Evolutionary conservation across 768 basidiomycete species (phyloP), one percentile per base, ranked within the genome.

Genomic region (Lentinula edodes): DNA sequence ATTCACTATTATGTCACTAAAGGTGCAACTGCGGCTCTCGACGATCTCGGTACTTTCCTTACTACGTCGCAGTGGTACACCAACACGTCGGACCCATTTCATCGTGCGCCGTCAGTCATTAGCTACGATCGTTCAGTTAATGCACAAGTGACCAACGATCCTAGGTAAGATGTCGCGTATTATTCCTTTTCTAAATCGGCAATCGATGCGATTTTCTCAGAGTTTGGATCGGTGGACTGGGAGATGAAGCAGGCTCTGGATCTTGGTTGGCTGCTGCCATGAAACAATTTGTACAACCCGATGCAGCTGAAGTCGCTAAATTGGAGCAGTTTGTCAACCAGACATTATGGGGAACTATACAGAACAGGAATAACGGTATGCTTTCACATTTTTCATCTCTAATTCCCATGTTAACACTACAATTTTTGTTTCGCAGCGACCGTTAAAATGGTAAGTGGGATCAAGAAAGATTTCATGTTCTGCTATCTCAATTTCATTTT

Each of bases 161-260:
- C 80, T 13, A 69, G 59, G 59, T 60, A 23, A 60, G 50, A 15
- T 13, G 41, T 36, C 28, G 16, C 28, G n/a, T 6, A 50, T 38
- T n/a, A 4, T 34, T 6, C 28, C 9, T 50, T 50, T 4, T 10
- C 48, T 32, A 20, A 50, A 23, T 9, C 7, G 23, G 28, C 20
- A 9, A 28, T 2, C 28, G 23, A 23, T 13, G n/a, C 13, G 23
- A 2, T 28, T 39, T 6, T 5, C 15, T 28, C 28, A 60, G 83
- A 42, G 81, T 82, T 13, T 85, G 83, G 83, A 85, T 85, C 56
- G 78, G 82, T n/a, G 83, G 83, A 0, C 65, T 84, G 62, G 83
- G 81, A 54, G 83, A 85, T 64, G 83, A 85, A 68, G 83, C 80
- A n/a, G 83, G 83, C 34, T 83, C 83, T 0, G 83, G 82, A 10